These are phyloP conservation scores for Bipolaris cookei DNA, from an alignment of 2,329 filamentous ascomycete genomes.

Conservation along the genomic window DNA sequence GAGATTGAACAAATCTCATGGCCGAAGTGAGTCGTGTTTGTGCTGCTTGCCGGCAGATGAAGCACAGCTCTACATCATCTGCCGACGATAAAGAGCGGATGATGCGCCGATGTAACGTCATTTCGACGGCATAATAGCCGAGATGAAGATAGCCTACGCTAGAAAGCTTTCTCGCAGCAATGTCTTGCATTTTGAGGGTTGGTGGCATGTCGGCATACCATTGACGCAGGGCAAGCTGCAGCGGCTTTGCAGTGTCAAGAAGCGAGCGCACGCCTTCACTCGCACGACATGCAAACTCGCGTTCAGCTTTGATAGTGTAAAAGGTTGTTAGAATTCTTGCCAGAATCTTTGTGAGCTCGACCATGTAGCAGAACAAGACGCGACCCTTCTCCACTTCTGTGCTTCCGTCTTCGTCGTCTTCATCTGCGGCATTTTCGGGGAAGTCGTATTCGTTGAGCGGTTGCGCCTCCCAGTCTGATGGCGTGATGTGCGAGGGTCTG, in stretches of 20 bases:
- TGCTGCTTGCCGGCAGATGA: constrained; percentile 53
- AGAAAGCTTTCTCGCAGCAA: constrained; percentile 39
- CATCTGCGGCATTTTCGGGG: constrained; percentile 40
- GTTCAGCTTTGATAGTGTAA: constrained; percentile 58
- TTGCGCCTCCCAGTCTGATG: constrained; percentile 63
- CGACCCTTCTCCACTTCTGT: constrained; percentile 44
- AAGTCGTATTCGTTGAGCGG: constrained; percentile 56
- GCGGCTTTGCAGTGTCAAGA: constrained; percentile 60
- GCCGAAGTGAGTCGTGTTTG: constrained; percentile 52
- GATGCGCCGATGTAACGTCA: constrained; percentile 54
- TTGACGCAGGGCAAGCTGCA: constrained; percentile 59
- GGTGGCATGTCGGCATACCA: constrained; percentile 60
- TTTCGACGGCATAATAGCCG: constrained; percentile 55
- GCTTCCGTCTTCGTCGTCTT: constrained; percentile 44
- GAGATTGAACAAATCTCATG: constrained; percentile 54
- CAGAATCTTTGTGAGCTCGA: constrained; percentile 59
- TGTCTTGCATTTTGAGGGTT: constrained; percentile 57
- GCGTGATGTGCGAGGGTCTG: constrained; percentile 61
- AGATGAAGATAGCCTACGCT: constrained; percentile 52
- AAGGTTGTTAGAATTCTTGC: constrained; percentile 60
- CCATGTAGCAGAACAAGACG: constrained; percentile 59
- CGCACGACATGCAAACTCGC: constrained; percentile 51
- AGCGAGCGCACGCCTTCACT: constrained; percentile 57
- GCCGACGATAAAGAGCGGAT: constrained; percentile 43
- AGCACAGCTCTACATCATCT: constrained; percentile 41